These are phyloP conservation scores for Tillandsia fasciculata DNA, from an alignment of 176 grass and related monocot genomes.

Conservation along the genomic window DNA sequence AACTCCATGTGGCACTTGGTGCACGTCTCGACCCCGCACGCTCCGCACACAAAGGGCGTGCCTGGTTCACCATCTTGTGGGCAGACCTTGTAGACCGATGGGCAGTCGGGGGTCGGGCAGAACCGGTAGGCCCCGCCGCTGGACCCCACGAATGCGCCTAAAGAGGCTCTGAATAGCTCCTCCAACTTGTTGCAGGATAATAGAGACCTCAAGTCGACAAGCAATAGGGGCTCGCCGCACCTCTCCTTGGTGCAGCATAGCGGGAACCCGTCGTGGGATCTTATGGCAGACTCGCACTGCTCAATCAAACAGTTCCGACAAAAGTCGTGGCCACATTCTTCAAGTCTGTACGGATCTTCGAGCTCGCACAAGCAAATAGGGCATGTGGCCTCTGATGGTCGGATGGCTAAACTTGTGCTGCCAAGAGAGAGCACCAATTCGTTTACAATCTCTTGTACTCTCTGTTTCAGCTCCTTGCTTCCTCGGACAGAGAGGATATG, in stretches of 20 bases:
- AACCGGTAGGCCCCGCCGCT: neutral
- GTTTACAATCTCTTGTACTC: neutral
- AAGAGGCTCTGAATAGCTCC: conserved; percentile 5
- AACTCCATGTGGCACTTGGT: conserved; percentile 9
- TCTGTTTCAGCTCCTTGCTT: conserved; percentile 13
- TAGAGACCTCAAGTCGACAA: conserved; percentile 10
- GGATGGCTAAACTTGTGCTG: neutral
- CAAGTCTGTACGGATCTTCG: conserved; percentile 10
- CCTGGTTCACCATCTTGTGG: neutral
- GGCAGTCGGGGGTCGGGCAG: conserved; percentile 4
- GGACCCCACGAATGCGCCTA: neutral
- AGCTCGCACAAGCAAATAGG: conserved; percentile 19
- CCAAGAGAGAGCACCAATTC: conserved; percentile 2
- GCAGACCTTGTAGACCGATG: neutral
- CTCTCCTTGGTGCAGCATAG: conserved; percentile 8
- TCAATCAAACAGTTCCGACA: conserved; percentile 15
- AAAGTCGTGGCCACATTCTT: conserved; percentile 16
- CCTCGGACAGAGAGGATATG: conserved; percentile 17
- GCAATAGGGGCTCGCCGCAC: conserved; percentile 12
- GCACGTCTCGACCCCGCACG: neutral
- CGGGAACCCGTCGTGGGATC: conserved; percentile 13
- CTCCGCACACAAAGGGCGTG: neutral
- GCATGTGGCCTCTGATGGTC: conserved; percentile 8
- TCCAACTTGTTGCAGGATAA: conserved; percentile 3
- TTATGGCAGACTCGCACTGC: conserved; percentile 10